These are phyloP conservation scores for Cystofilobasidium macerans DNA, from an alignment of 768 basidiomycete species.

Conservation along the genomic window DNA sequence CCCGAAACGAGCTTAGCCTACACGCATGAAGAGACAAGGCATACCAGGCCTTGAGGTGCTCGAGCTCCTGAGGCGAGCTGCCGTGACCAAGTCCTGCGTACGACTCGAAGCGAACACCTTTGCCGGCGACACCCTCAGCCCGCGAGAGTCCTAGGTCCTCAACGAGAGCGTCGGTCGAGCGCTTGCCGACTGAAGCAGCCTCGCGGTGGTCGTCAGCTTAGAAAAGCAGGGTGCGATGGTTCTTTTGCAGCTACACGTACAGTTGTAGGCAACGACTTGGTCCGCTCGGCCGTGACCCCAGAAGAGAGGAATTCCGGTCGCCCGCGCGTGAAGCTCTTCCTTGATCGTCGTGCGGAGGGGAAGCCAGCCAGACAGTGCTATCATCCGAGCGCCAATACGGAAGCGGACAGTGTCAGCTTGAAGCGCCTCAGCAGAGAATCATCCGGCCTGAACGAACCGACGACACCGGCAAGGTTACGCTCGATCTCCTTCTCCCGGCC, in stretches of 20 bases:
- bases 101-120: constrained; percentile 56
- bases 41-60: constrained; percentile 57
- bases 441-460: neutral
- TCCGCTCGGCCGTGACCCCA: constrained; percentile 76
- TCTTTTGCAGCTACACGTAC: constrained; percentile 33
- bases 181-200: constrained; percentile 22
- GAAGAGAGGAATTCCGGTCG: constrained; percentile 60
- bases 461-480: constrained; percentile 17
- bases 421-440: constrained; percentile 30
- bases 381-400: too few relatives aligned
- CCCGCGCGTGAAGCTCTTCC: constrained; percentile 55
- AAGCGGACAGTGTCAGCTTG: too few relatives aligned
- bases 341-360: constrained; percentile 57
- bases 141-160: constrained; percentile 45
- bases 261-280: constrained; percentile 53
- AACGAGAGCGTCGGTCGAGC: constrained; percentile 54
- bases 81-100: constrained; percentile 62
- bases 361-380: constrained; percentile 67
- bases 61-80: constrained; percentile 53
- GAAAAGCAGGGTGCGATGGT: neutral
- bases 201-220: neutral
- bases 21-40: neutral
- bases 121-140: constrained; percentile 32
- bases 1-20: neutral
- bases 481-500: constrained; percentile 18